Evolutionary conservation across 2,329 filamentous ascomycete genomes (phyloP), one percentile per base, ranked within the genome.

Genomic region (Fusarium buxicola): DNA sequence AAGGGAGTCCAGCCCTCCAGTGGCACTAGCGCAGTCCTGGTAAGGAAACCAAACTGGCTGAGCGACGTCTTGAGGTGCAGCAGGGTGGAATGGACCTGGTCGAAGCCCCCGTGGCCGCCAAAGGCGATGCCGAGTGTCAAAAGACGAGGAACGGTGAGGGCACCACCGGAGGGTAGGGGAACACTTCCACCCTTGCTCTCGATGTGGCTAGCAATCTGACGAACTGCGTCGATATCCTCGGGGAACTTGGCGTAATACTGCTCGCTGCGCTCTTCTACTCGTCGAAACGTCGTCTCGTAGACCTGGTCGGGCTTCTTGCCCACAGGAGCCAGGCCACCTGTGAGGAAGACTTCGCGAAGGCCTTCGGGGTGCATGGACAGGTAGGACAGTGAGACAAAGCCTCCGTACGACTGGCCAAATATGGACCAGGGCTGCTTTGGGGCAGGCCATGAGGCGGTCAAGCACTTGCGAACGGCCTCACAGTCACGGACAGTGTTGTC

Each of bases 371-470:
- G 89, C 73, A 91, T 88, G 3, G 91, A 95, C 13, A 98, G 84
- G 75, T 97, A 98, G 8, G 90, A 94, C 30, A 92, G 81, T 43
- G 83, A 84, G 72, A 93, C 92, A 76, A 97, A 97, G 1, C 94
- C 94, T 34, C 94, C 94, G 75, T 96, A 98, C 13, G 90, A 94
- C 78, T 97, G 94, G 8, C 94, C 94, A 61, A 96, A 89, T 27
- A 95, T 84, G 55, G 88, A 90, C 94, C 94, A 97, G 73, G 89
- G 88, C 74, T 88, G 86, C 73, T 90, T 88, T 43, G 89, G 86
- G 18, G 84, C 80, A 0, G 90, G 87, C 69, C 88, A 91, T 47
- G 88, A 86, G 6, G 82, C 79, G 0, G 91, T 95, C 50, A 98
- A 80, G 34, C 84, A 89, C 69, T 88, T 85, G 6, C 94, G 86